These are phyloP conservation scores for Scheffersomyces stipitis DNA, from an alignment of 805 yeast genomes.

Conservation along the genomic window DNA sequence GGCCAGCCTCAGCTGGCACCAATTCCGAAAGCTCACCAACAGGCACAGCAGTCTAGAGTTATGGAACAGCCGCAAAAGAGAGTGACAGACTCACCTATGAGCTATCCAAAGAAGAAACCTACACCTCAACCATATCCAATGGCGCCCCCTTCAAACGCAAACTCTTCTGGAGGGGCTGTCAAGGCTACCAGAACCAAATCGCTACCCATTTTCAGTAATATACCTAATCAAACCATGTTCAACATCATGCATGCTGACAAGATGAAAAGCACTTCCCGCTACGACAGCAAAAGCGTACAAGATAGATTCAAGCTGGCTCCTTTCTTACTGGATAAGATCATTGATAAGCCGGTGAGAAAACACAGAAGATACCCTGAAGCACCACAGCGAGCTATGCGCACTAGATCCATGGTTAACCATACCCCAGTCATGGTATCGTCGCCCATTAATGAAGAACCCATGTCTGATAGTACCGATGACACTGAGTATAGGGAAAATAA, in stretches of 20 bases:
- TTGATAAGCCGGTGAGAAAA: constrained; percentile 35
- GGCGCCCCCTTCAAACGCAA: constrained; percentile 5
- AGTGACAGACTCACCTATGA: constrained; percentile 5
- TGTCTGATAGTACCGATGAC: constrained; percentile 38
- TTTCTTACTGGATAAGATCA: constrained; percentile 40
- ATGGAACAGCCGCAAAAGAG: constrained; percentile 3
- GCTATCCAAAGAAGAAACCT: constrained; percentile 11
- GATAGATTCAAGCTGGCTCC: constrained; percentile 48
- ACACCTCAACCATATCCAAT: constrained; percentile 7
- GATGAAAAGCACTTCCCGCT: constrained; percentile 34
- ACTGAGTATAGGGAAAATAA: constrained; percentile 32
- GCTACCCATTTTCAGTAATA: constrained; percentile 39
- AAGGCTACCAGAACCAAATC: constrained; percentile 47
- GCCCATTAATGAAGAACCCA: constrained; percentile 41
- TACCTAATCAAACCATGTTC: constrained; percentile 39
- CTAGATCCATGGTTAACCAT: constrained; percentile 42
- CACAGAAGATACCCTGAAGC: constrained; percentile 16
- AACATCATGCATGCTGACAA: constrained; percentile 44
- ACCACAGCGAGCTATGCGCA: constrained; percentile 42
- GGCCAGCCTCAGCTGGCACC: constrained; percentile 3
- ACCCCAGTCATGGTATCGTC: constrained; percentile 35
- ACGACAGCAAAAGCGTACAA: constrained; percentile 41
- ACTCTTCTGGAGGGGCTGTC: constrained; percentile 19
- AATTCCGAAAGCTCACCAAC: background rate
- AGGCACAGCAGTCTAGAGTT: background rate